Evolutionary conservation across 495 filamentous ascomycete species (phyloP), one percentile per base, ranked within the genome.

Genomic region (Aspergillus hancockii): DNA sequence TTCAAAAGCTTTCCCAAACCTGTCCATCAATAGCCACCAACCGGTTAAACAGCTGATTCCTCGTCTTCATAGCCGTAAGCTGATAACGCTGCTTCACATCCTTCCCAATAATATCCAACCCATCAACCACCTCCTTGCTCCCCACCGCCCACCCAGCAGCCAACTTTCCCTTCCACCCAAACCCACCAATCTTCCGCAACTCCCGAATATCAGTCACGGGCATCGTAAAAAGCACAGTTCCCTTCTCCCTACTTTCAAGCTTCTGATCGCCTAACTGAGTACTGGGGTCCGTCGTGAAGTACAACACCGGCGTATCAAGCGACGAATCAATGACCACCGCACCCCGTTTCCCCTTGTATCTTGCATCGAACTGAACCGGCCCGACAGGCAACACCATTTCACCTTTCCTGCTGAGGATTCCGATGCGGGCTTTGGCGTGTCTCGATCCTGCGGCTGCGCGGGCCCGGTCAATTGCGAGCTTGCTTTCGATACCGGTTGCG

Each of bases 111-210:
- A 95, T 84, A 62, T 92, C 79, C 65, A 96, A 58, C 12, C 91
- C 91, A 79, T 93, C 91, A 0, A 85, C 84, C 41, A 93, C 85
- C 69, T 93, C 88, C 58, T 87, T 81, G 32, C 71, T 67, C 3
- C 85, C 87, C 55, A 90, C 79, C 3, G 88, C 85, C 90, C 90
- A 91, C 12, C 89, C 90, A n/a, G 93, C 86, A 28, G 93, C 84
- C 28, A 94, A 69, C 74, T 92, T 94, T 9, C 86, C 85, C 75
- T 96, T 96, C 91, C 91, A 96, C 1, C 92, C 92, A 58, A 93
- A 78, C 0, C 92, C 91, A 10, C 91, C 92, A 2, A 91, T 77
- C 76, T 96, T 96, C 72, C 86, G 88, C 52, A 97, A 60, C 64
- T 94, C 90, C 52, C 55, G 65, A 38, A 90, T 84, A 28, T 89